These are phyloP conservation scores for Xylaria grammica DNA, from an alignment of 495 filamentous ascomycete genomes.

Conservation along the genomic window DNA sequence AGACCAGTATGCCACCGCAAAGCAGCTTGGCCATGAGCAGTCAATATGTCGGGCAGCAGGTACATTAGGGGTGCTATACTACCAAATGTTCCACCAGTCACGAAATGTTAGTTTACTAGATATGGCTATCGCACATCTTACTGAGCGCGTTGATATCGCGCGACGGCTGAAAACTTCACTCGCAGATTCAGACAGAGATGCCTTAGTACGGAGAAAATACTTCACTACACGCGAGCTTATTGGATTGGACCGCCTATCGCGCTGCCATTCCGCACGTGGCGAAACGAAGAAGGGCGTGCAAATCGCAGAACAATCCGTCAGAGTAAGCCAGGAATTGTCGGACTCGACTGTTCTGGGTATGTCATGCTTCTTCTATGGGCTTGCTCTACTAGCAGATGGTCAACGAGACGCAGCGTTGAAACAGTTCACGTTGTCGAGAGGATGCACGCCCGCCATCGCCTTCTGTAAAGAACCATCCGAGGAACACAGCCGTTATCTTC, in stretches of 20 bases:
- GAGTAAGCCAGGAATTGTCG: background rate
- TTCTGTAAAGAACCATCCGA: conserved; percentile 41
- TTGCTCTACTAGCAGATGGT: conserved; percentile 2
- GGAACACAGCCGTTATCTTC: conserved; percentile 36
- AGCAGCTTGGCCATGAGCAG: conserved; percentile 20
- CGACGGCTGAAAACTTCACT: background rate
- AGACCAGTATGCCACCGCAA: conserved; percentile 35
- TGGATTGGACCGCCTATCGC: conserved; percentile 27
- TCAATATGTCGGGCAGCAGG: conserved; percentile 41
- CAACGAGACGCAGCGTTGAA: conserved; percentile 22
- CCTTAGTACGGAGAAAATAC: background rate
- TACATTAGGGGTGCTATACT: conserved; percentile 42
- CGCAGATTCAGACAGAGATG: background rate
- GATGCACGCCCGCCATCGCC: conserved; percentile 37
- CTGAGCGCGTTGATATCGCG: conserved; percentile 19
- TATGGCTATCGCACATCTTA: conserved; percentile 18
- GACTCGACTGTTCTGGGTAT: conserved; percentile 14
- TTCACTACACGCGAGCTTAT: conserved; percentile 23
- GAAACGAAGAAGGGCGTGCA: too few relatives aligned
- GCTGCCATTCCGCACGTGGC: conserved; percentile 23
- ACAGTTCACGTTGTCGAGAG: conserved; percentile 25
- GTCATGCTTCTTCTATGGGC: conserved; percentile 14
- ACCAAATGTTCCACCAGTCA: conserved; percentile 30
- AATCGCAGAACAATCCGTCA: too few relatives aligned
- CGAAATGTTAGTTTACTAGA: conserved; percentile 11